Percentiles rank a stretch among this genome's conserved stretches.
phyloP scores from a whole-genome alignment of 306 rosid genomes.

The Casuarina glauca region DNA sequence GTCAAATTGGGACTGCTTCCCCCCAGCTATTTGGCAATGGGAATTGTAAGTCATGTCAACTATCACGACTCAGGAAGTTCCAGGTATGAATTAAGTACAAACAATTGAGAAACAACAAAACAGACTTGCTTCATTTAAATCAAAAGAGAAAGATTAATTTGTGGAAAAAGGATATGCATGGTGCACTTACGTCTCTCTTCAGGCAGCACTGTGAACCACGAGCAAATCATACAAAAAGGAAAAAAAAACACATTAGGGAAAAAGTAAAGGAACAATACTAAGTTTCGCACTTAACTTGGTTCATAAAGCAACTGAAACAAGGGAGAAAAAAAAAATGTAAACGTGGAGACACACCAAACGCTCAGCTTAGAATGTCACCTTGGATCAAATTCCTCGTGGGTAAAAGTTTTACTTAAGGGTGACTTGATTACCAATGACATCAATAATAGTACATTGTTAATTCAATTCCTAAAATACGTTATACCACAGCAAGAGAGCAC shows the following conservation, averaged over 20 bases:
- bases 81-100: background rate
- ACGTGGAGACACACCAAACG: background rate
- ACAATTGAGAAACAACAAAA: background rate
- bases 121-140: background rate
- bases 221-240: constrained; percentile 48
- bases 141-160: background rate
- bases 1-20: background rate
- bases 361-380: background rate
- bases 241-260: constrained; percentile 30
- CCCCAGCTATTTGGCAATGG: background rate
- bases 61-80: too few relatives aligned
- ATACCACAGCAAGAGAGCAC: background rate
- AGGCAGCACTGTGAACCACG: constrained; percentile 59
- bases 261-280: constrained; percentile 19
- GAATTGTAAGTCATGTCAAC: background rate
- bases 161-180: constrained; percentile 18
- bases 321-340: background rate
- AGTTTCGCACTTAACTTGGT: constrained; percentile 9
- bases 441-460: background rate
- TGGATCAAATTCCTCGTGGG: background rate
- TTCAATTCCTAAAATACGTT: background rate
- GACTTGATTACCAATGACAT: background rate
- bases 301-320: constrained; percentile 2
- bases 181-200: constrained; percentile 83
- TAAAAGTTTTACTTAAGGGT: background rate